Evolutionary conservation across 352 stramenopile species (phyloP).

Genomic region (Phytopythium boreale): DNA sequence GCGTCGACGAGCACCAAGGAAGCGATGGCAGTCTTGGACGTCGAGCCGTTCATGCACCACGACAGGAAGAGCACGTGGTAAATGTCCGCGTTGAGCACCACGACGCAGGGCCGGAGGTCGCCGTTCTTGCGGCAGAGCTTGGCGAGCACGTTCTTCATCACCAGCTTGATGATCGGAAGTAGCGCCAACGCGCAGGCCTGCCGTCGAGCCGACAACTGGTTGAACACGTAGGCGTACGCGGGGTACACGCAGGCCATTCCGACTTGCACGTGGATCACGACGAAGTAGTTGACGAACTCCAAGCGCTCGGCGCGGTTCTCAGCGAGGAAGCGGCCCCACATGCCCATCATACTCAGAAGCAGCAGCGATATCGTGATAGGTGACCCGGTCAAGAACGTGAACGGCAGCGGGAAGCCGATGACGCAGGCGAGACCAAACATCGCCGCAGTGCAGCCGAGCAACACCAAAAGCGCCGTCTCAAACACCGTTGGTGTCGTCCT

Average conservation of each 20-base stretch:
- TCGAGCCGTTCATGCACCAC: slow-evolving; percentile 18
- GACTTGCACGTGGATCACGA: not conserved
- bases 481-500: slow-evolving; percentile 15
- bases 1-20: slow-evolving; percentile 18
- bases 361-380: slow-evolving; percentile 17
- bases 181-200: slow-evolving; percentile 16
- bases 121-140: slow-evolving; percentile 13
- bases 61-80: slow-evolving; percentile 23
- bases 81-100: slow-evolving; percentile 23
- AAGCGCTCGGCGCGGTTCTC: slow-evolving; percentile 9
- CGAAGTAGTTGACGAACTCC: slow-evolving; percentile 11
- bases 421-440: slow-evolving; percentile 24
- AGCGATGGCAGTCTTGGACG: slow-evolving; percentile 11
- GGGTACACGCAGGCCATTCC: slow-evolving; percentile 17
- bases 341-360: slow-evolving; percentile 15
- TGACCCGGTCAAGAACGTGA: slow-evolving; percentile 21
- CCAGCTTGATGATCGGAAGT: slow-evolving; percentile 18
- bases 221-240: slow-evolving; percentile 16
- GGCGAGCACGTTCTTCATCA: slow-evolving; percentile 22
- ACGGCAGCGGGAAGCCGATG: slow-evolving; percentile 43
- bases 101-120: slow-evolving; percentile 17
- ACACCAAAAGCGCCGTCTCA: slow-evolving; percentile 21
- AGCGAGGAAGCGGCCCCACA: slow-evolving; percentile 21
- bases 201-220: not conserved
- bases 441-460: slow-evolving; percentile 9